Evolutionary conservation across 176 grass and related monocot species (phyloP), one percentile per base, ranked within the genome.

Genomic region (Urochloa ruziziensis): DNA sequence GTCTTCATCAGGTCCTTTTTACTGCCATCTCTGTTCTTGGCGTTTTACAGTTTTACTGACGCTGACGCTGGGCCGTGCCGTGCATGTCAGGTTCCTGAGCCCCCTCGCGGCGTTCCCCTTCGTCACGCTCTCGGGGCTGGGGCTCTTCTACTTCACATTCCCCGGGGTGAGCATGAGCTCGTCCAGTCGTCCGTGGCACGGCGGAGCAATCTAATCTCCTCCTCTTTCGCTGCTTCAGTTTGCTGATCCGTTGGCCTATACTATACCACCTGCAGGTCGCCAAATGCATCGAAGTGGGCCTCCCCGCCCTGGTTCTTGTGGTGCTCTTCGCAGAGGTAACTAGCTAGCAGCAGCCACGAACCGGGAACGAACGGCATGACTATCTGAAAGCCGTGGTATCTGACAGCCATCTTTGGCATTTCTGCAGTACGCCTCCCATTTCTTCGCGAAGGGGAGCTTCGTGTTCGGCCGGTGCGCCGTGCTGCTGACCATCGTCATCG

Each of bases 281-380:
- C 39, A 98, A 93, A 59, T 98, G 96, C 83, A 88, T 98, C 48
- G 96, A 98, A 80, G 39, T 98, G 21, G 96, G 96, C 4, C 96
- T 98, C 21, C 96, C 96, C 0, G 75, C 96, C 24, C 89, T 95
- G 2, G 33, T 98, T 21, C 91, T 98, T 37, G 46, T 98, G 46
- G 29, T 98, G 23, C 52, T 98, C 46, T 91, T 98, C 62, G 79
- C 90, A 3, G 80, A 88, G 96, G 96, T 98, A 84, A 54, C 49
- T 66, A n/a, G n/a, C 65, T 7, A 53, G 28, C 77, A 8, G 19
- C 4, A 14, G 7, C 15, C 25, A 7, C n/a, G 2, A 7, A 40
- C 8, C 70, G 51, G 7, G 24, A 70, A n/a, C n/a, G 24, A 70
- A 51, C 8, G 11, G 46, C 15, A 11, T 2, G 30, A 30, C 2